phyloP scores from a whole-genome alignment of 495 filamentous ascomycete species.

The Pyrenula massariospora region DNA sequence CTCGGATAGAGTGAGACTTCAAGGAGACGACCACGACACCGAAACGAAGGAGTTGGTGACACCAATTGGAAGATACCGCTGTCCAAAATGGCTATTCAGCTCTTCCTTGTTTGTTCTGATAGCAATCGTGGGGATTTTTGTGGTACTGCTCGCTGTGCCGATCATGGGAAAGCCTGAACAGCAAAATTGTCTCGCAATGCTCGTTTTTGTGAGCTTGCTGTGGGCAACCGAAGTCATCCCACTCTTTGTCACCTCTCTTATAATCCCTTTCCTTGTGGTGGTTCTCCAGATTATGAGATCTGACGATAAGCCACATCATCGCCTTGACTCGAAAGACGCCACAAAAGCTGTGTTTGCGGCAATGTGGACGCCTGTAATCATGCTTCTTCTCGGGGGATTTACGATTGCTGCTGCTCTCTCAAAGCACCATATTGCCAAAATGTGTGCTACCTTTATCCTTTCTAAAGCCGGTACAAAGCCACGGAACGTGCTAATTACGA shows the following conservation, averaged over 20 bases:
- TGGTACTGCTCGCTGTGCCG: constrained; percentile 55
- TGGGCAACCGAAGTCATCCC: constrained; percentile 98
- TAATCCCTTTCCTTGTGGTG: constrained; percentile 89
- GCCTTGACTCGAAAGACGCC: constrained; percentile 63
- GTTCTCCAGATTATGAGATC: constrained; percentile 72
- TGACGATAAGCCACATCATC: constrained; percentile 54
- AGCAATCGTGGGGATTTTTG: constrained; percentile 58
- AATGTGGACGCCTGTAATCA: constrained; percentile 99
- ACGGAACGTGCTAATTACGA: constrained; percentile 75
- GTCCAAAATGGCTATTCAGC: constrained; percentile 74
- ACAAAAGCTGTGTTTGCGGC: constrained; percentile 74
- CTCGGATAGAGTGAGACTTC: constrained; percentile 54
- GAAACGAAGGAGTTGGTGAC: constrained; percentile 59
- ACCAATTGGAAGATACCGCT: constrained; percentile 64
- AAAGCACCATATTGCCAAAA: constrained; percentile 94
- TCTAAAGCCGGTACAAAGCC: constrained; percentile 91
- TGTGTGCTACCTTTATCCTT: constrained; percentile 93
- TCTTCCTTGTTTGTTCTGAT: constrained; percentile 69
- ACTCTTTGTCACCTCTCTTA: constrained; percentile 88
- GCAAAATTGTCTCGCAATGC: constrained; percentile 88
- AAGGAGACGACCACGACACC: constrained; percentile 68
- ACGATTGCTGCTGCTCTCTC: constrained; percentile 90
- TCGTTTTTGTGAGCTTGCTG: constrained; percentile 85
- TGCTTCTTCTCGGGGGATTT: constrained; percentile 94
- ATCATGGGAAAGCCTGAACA: constrained; percentile 80